Base-by-base conservation (phyloP, 345 rosid genomes). In the Melaleuca quinquenervia region DNA sequence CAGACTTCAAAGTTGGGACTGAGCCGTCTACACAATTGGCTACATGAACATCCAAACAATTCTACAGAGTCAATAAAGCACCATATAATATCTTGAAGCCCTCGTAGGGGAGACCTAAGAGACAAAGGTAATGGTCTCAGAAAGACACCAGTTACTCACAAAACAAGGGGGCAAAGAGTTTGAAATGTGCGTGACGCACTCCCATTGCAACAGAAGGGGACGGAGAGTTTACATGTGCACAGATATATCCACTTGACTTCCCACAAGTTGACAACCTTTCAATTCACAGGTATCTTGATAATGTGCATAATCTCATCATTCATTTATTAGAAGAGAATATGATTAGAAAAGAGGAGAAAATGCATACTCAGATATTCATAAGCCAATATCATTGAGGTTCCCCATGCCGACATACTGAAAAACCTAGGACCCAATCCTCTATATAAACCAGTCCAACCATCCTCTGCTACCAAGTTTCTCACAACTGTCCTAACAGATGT, bases 371-470 rank as follows among this genome's bases (percentile, higher is more conserved):
- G 90, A 91, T 98, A 98, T 89, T 98, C 99, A 80, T 98, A 98
- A 83, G 99, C 90, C 89, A 96, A 86, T 86, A 98, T 98, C 99
- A 98, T 95, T 3, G 99, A 91, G 85, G 99, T 96, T 93, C 99
- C 99, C 99, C 99, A 95, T 84, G 99, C 97, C 24, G 99, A 98
- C 96, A 94, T 98, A 92, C 98, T 95, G 93, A 98, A 91, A 90
- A 98, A 94, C 90, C 99, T 93, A 29, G 99, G 99, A 58, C 99
- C 99, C 85, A 95, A 87, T 82, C 99, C 99, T 90, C 96, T 91
- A 83, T 98, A 95, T 58, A 98, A 90, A 74, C 99, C 99, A 88
- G 91, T 92, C 97, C 98, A 96, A n/a, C 99, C 98, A 86, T 96
- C 96, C 85, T 96, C 98, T 87, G 93, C 90, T 15, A 96, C 92